A percentile compares a stretch with the other conserved stretches of the same genome.
Evolutionary conservation across 176 grass and related monocot species (phyloP).

Genomic region (Aegilops bicornis): DNA sequence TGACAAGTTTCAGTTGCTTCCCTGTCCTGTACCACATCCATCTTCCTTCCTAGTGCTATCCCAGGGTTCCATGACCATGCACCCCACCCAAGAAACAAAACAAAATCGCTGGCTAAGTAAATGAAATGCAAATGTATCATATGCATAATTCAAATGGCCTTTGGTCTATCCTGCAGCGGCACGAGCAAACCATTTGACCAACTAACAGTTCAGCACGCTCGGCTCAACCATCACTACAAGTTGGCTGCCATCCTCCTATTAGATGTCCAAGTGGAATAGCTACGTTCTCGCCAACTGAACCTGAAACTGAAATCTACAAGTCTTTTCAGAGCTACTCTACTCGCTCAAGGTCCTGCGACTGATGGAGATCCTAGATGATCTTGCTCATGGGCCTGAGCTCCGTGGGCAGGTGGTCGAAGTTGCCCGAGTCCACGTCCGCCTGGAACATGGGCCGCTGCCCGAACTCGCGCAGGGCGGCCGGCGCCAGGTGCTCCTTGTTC

Average conservation of each 20-base stretch:
- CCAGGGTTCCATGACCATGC: too few species aligned
- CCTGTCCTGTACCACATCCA: too few species aligned
- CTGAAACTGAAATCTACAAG: neutral
- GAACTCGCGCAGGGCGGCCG: slow-evolving; percentile 43
- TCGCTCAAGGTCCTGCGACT: neutral
- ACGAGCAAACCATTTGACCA: too few species aligned
- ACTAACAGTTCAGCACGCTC: too few species aligned
- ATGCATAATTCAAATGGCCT: too few species aligned
- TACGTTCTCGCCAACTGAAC: neutral
- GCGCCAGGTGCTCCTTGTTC: slow-evolving; percentile 87
- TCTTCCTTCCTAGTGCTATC: too few species aligned
- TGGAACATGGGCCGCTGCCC: slow-evolving; percentile 84
- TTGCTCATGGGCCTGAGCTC: slow-evolving; percentile 79
- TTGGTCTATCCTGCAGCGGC: too few species aligned
- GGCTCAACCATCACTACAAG: too few species aligned
- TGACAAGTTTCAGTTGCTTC: too few species aligned
- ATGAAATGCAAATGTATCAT: too few species aligned
- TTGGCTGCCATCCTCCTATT: neutral
- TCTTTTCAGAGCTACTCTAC: neutral
- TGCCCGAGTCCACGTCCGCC: slow-evolving; percentile 68
- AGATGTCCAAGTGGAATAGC: neutral
- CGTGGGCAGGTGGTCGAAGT: slow-evolving; percentile 74
- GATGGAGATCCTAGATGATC: slow-evolving; percentile 22
- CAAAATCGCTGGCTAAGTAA: too few species aligned
- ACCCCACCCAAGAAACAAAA: too few species aligned